phyloP scores from a whole-genome alignment of 2,329 filamentous ascomycete genomes.

The Nemania serpens region DNA sequence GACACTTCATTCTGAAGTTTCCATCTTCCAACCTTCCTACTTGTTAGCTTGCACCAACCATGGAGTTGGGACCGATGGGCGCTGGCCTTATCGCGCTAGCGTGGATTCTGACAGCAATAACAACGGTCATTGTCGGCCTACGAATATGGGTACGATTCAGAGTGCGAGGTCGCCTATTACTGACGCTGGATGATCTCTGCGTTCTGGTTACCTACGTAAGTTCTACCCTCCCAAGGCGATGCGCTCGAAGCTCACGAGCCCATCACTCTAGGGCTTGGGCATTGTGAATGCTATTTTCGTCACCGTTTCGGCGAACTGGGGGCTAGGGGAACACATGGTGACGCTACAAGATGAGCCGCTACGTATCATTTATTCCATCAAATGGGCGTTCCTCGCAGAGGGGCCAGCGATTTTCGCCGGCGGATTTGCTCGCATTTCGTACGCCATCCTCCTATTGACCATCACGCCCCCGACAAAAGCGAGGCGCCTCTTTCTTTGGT shows the following conservation, averaged over 20 bases:
- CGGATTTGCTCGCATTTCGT: constrained; percentile 28
- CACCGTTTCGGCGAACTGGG: constrained; percentile 23
- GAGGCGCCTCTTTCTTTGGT: constrained; percentile 24
- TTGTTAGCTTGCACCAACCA: too few relatives aligned
- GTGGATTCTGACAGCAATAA: neutral
- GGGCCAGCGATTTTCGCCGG: constrained; percentile 26
- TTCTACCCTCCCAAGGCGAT: neutral
- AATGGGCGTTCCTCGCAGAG: constrained; percentile 29
- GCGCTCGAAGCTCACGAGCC: neutral
- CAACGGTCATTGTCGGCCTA: constrained; percentile 1
- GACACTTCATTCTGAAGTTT: too few relatives aligned
- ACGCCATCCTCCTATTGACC: constrained; percentile 23
- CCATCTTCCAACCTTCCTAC: too few relatives aligned
- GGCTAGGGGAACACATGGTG: constrained; percentile 22
- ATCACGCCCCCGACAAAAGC: constrained; percentile 13
- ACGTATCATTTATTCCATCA: constrained; percentile 18
- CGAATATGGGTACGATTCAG: neutral
- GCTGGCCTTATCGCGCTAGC: constrained; percentile 1
- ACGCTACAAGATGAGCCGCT: neutral
- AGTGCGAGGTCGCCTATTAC: neutral
- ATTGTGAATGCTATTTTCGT: constrained; percentile 21
- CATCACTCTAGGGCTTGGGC: constrained; percentile 11
- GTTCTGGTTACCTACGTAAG: too few relatives aligned
- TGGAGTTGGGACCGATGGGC: too few relatives aligned
- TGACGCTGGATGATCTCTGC: too few relatives aligned